Conservation (phyloP, 176 grass and related monocot species). For the Microstegium vimineum region DNA sequence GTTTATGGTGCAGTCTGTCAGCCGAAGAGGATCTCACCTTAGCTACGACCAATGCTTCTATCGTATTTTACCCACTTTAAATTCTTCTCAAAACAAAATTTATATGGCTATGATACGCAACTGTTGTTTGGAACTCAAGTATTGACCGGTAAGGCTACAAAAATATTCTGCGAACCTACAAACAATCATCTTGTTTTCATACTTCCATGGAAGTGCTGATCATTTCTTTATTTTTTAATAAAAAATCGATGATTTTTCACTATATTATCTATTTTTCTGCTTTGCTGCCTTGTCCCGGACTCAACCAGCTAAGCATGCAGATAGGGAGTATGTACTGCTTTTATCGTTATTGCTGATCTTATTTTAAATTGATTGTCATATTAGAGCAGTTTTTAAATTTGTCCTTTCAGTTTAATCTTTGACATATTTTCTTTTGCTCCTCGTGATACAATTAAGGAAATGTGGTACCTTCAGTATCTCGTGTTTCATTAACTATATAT, state of each 20-base stretch:
- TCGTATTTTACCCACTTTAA: too few relatives aligned
- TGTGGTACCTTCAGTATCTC: too few relatives aligned
- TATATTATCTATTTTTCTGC: neutral
- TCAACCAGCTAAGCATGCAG: neutral
- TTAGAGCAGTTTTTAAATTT: neutral
- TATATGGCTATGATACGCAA: too few relatives aligned
- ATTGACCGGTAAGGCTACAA: constrained; percentile 55
- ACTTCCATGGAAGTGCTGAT: neutral
- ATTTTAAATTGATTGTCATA: too few relatives aligned
- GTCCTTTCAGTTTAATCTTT: neutral
- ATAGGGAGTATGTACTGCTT: neutral
- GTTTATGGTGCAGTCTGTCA: too few relatives aligned
- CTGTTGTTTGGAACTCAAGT: constrained; percentile 65
- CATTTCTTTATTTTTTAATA: neutral
- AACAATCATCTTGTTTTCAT: constrained; percentile 8
- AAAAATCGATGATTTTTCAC: neutral
- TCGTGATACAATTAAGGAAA: too few relatives aligned
- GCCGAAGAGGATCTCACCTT: too few relatives aligned
- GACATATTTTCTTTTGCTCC: too few relatives aligned
- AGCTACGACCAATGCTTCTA: too few relatives aligned
- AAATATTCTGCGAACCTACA: neutral
- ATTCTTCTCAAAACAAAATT: too few relatives aligned
- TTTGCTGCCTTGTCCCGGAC: neutral
- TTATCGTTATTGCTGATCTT: neutral
- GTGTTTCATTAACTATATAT: too few relatives aligned